Evolutionary conservation across 345 rosid genomes (phyloP), one percentile per base, ranked within the genome.

Genomic region (Turritis glabra): DNA sequence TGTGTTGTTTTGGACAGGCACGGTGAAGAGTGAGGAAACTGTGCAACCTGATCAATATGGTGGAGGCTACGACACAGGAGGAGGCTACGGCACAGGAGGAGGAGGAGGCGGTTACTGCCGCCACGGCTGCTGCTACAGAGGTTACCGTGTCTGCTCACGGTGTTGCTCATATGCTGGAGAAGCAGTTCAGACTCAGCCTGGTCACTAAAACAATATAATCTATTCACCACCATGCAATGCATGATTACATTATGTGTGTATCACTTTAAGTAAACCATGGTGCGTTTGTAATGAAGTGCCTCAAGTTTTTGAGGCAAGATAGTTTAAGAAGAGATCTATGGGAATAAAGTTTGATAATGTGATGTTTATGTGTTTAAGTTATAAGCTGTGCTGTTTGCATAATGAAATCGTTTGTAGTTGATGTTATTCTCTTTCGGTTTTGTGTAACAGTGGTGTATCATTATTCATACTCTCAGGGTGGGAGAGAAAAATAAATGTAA

Each of bases 181-280:
- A 30, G 43, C 69, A 30, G 69, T 64, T 64, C 29, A 47, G 56
- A 46, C 41, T 11, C 69, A 64, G 69, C 40, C 69, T 1, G 69
- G 51, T 29, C 29, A 64, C 69, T 64, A 64, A 47, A 30, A 64
- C 43, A 47, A 19, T 18, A 32, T 27, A 1, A 27, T n/a, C 27
- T 7, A 38, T 12, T 14, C 11, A 38, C 19, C 22, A 40, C 51
- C 17, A 61, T 61, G 55, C 26, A 58, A 32, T 57, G 32, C 35
- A 41, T 62, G 33, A 5, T 60, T 62, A n/a, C 40, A 64, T 46
- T 18, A 10, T 64, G 69, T 64, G 55, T 63, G 37, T 47, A 14
- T 64, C 1, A 43, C 3, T 61, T 26, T 13, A 47, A 5, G 29
- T 30, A 64, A 47, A 47, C 29, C 19, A 64, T 64, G 13, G 56